phyloP scores from a whole-genome alignment of 805 yeast genomes.

The Ogataea ramenticola region DNA sequence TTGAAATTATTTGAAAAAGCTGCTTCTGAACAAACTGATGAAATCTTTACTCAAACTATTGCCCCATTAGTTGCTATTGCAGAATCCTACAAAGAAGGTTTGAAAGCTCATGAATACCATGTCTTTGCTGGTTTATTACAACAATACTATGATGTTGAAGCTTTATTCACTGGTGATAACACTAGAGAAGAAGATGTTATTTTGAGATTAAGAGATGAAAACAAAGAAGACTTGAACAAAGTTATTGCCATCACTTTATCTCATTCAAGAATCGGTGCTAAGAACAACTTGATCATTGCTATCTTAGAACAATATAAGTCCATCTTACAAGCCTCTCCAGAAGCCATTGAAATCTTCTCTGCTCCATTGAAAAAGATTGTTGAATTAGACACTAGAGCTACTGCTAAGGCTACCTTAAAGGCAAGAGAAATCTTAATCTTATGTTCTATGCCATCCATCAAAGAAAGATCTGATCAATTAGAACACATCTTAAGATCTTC shows the following conservation, averaged over 20 bases:
- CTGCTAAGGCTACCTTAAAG: slow-evolving; percentile 89
- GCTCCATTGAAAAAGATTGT: slow-evolving; percentile 71
- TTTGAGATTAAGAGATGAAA: slow-evolving; percentile 78
- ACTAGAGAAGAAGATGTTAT: slow-evolving; percentile 85
- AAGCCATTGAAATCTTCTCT: slow-evolving; percentile 59
- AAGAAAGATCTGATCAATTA: slow-evolving; percentile 94
- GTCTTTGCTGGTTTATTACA: slow-evolving; percentile 64
- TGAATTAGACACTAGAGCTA: slow-evolving; percentile 80
- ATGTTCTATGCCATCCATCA: slow-evolving; percentile 92
- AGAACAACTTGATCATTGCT: slow-evolving; percentile 83
- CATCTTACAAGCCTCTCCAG: slow-evolving; percentile 62
- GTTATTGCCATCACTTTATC: slow-evolving; percentile 75
- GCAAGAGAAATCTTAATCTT: slow-evolving; percentile 95
- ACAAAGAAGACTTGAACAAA: slow-evolving; percentile 63
- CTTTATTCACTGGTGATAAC: slow-evolving; percentile 67
- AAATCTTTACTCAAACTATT: slow-evolving; percentile 47
- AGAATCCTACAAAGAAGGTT: slow-evolving; percentile 61
- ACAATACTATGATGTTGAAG: slow-evolving; percentile 74
- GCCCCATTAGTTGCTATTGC: slow-evolving; percentile 74
- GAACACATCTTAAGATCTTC: slow-evolving; percentile 92
- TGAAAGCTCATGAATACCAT: slow-evolving; percentile 74
- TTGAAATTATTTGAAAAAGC: slow-evolving; percentile 63
- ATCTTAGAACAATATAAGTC: slow-evolving; percentile 79
- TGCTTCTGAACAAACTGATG: slow-evolving; percentile 40
- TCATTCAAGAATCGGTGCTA: slow-evolving; percentile 89